phyloP scores from a whole-genome alignment of 1,284 basidiomycete genomes.

The Trichosporon sp. region DNA sequence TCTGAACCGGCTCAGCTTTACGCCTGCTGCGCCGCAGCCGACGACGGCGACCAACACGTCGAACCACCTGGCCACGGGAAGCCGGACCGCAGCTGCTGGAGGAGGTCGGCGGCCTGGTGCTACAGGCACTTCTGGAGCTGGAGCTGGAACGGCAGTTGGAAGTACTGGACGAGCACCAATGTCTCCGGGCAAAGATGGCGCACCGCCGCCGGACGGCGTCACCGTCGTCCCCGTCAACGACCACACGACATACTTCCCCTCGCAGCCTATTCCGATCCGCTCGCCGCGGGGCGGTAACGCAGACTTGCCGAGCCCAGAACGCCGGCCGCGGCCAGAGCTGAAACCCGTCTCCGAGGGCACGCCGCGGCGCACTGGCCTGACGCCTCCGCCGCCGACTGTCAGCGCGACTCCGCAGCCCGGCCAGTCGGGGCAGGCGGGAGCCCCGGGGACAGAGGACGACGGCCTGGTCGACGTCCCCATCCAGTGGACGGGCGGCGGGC shows the following conservation, averaged over 20 bases:
- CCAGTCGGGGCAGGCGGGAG: too few species aligned
- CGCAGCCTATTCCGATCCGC: slow-evolving; percentile 21
- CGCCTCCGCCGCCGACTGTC: slow-evolving; percentile 29
- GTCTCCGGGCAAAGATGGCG: not conserved
- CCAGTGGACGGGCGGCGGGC: slow-evolving; percentile 49
- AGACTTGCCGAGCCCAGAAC: slow-evolving; percentile 5
- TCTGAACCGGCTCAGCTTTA: slow-evolving; percentile 45
- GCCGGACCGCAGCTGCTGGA: slow-evolving; percentile 4
- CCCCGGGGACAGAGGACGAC: slow-evolving; percentile 20
- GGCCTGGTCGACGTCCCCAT: slow-evolving; percentile 41
- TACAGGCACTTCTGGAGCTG: too few species aligned
- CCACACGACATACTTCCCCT: slow-evolving; percentile 16
- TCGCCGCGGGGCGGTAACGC: slow-evolving; percentile 11
- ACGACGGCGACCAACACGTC: slow-evolving; percentile 40
- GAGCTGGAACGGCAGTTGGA: not conserved
- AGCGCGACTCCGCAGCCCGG: slow-evolving; percentile 28
- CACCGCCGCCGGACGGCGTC: slow-evolving; percentile 6
- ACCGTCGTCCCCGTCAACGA: slow-evolving; percentile 22
- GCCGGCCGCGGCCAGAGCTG: slow-evolving; percentile 16
- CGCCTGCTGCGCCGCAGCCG: slow-evolving; percentile 39
- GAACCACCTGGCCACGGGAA: slow-evolving; percentile 25
- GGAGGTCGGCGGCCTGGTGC: not conserved
- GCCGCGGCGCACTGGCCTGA: slow-evolving; percentile 18
- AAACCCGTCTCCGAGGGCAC: slow-evolving; percentile 13
- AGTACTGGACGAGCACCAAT: not conserved